Evolutionary conservation across 495 filamentous ascomycete species (phyloP).

Genomic region (Glarea lozoyensis): DNA sequence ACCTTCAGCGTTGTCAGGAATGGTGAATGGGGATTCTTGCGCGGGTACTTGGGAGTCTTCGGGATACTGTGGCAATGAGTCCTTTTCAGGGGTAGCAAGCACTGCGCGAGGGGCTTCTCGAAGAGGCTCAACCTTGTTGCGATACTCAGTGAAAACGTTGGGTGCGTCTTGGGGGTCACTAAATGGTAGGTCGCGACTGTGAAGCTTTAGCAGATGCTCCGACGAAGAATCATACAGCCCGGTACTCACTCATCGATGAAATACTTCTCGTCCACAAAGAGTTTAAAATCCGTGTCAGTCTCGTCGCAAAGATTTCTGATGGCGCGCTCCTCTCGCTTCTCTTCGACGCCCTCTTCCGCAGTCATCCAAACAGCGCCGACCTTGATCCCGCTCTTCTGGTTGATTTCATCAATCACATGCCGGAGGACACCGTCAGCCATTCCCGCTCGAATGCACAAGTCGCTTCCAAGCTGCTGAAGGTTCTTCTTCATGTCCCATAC

Average conservation of each 20-base stretch:
- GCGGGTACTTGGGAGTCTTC: conserved; percentile 33
- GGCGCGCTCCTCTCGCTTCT: conserved; percentile 48
- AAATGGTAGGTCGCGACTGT: conserved; percentile 48
- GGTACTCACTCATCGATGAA: conserved; percentile 55
- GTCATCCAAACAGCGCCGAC: conserved; percentile 62
- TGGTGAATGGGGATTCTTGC: conserved; percentile 49
- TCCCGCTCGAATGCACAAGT: conserved; percentile 56
- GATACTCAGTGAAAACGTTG: conserved; percentile 59
- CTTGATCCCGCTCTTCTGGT: conserved; percentile 22
- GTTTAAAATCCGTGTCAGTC: conserved; percentile 43
- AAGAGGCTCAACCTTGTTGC: conserved; percentile 57
- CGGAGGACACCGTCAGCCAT: conserved; percentile 41
- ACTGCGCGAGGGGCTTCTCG: conserved; percentile 43
- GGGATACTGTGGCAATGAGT: conserved; percentile 43
- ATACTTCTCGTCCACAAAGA: conserved; percentile 64
- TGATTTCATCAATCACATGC: conserved; percentile 32
- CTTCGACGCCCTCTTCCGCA: conserved; percentile 53
- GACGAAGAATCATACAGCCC: background rate
- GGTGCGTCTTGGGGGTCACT: conserved; percentile 41
- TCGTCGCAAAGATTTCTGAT: conserved; percentile 37
- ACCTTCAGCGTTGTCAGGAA: conserved; percentile 41
- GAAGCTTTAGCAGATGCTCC: background rate
- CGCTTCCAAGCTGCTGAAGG: conserved; percentile 45
- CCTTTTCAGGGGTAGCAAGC: conserved; percentile 33
- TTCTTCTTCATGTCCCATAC: conserved; percentile 57